Conservation (phyloP, 2,329 filamentous ascomycete genomes). For the Talaromyces sp. region DNA sequence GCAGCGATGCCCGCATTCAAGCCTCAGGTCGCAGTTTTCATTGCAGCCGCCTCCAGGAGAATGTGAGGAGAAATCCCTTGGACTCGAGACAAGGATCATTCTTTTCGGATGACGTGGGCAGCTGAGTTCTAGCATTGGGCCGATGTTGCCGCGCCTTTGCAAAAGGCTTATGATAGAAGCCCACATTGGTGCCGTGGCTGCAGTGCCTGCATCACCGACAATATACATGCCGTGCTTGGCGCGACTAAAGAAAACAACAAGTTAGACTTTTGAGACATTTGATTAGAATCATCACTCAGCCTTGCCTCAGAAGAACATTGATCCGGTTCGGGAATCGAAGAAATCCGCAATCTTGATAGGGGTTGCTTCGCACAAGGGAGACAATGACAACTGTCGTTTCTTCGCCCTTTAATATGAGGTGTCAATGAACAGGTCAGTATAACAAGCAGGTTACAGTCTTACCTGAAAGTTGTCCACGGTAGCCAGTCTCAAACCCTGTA, state of each 20-base stretch:
- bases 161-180: slow-evolving; percentile 3
- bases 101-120: background rate
- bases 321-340: background rate
- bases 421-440: background rate
- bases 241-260: background rate
- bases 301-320: background rate
- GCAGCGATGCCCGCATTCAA: background rate
- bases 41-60: background rate
- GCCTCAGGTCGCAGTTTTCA: background rate
- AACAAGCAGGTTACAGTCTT: background rate
- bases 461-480: background rate
- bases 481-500: background rate
- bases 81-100: background rate
- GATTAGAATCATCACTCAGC: background rate
- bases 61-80: background rate
- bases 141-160: background rate
- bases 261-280: background rate
- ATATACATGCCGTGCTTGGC: slow-evolving; percentile 16
- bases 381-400: background rate
- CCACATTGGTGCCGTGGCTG: slow-evolving; percentile 13
- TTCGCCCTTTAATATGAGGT: background rate
- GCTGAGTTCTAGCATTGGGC: background rate
- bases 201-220: slow-evolving; percentile 13
- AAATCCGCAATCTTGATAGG: background rate
- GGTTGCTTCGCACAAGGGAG: background rate